These are phyloP conservation scores for Lepidium africanum DNA, from an alignment of 345 rosid species.

Conservation along the genomic window DNA sequence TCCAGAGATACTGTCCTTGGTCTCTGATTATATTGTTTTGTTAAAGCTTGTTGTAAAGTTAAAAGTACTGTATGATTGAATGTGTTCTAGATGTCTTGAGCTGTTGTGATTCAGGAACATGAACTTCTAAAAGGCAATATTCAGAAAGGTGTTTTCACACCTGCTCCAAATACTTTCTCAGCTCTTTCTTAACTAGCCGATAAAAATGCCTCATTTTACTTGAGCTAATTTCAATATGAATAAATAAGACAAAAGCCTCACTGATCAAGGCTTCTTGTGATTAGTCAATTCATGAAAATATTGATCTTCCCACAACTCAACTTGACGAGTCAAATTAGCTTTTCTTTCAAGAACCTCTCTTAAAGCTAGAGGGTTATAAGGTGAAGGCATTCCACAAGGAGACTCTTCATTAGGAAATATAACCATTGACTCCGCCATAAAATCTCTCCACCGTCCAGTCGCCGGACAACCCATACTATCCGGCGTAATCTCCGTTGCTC, in stretches of 20 bases:
- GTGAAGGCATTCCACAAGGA: slow-evolving; percentile 51
- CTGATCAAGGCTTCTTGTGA: slow-evolving; percentile 7
- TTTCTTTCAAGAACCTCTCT: slow-evolving; percentile 34
- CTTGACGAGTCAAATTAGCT: slow-evolving; percentile 33
- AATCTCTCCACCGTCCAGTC: slow-evolving; percentile 35
- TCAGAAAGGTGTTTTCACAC: no score
- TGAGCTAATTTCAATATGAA: background rate
- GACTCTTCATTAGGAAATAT: slow-evolving; percentile 35
- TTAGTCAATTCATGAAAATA: slow-evolving; percentile 25
- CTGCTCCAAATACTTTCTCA: no score
- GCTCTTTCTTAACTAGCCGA: no score
- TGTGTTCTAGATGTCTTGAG: no score
- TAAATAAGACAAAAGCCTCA: background rate
- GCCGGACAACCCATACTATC: slow-evolving; percentile 41
- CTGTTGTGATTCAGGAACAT: no score
- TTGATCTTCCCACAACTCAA: slow-evolving; percentile 47
- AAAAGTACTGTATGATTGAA: background rate
- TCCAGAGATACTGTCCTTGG: background rate
- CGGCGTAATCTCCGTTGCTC: slow-evolving; percentile 41
- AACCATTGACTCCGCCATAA: slow-evolving; percentile 55
- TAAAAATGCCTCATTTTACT: no score
- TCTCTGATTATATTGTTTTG: background rate
- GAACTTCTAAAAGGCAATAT: no score
- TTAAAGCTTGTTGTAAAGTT: background rate
- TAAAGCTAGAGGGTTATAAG: slow-evolving; percentile 32